Conservation (phyloP, 2,329 filamentous ascomycete species). For the Hypoxylon sp. region DNA sequence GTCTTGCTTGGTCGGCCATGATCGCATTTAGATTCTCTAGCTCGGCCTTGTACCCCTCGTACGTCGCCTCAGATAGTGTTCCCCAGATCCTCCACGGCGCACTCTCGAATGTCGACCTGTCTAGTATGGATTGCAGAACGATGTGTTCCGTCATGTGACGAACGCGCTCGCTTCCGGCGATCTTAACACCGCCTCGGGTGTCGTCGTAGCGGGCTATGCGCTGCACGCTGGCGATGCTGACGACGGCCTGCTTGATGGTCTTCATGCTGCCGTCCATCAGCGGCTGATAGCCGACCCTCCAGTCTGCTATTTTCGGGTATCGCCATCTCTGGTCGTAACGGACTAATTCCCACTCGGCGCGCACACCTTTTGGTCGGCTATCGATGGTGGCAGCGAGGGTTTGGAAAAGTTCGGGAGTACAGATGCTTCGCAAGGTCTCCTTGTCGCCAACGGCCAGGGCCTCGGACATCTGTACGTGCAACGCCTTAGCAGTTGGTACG, state of each 20-base stretch:
- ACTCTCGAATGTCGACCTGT: conserved; percentile 56
- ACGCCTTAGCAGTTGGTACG: conserved; percentile 62
- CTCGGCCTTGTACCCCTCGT: conserved; percentile 51
- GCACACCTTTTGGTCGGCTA: conserved; percentile 56
- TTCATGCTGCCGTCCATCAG: conserved; percentile 50
- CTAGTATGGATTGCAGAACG: conserved; percentile 62
- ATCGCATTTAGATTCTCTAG: conserved; percentile 9
- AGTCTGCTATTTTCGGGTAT: conserved; percentile 62
- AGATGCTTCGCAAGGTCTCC: conserved; percentile 59
- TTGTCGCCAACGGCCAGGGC: conserved; percentile 68
- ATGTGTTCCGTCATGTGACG: conserved; percentile 70
- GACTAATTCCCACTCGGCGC: conserved; percentile 63
- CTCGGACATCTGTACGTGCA: conserved; percentile 69
- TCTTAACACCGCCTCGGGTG: conserved; percentile 47
- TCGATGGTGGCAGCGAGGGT: conserved; percentile 64
- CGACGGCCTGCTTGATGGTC: conserved; percentile 66
- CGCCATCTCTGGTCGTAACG: conserved; percentile 54
- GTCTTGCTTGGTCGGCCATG: conserved; percentile 22
- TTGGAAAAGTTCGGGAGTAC: conserved; percentile 60
- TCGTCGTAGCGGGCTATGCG: conserved; percentile 55
- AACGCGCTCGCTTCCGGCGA: conserved; percentile 58
- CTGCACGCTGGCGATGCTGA: conserved; percentile 67
- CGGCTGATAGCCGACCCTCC: conserved; percentile 60
- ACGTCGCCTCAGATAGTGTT: conserved; percentile 63
- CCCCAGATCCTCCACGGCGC: conserved; percentile 72